Evolutionary conservation across 1,284 basidiomycete genomes (phyloP), one percentile per base, ranked within the genome.

Genomic region (Leccinum subrobustum): DNA sequence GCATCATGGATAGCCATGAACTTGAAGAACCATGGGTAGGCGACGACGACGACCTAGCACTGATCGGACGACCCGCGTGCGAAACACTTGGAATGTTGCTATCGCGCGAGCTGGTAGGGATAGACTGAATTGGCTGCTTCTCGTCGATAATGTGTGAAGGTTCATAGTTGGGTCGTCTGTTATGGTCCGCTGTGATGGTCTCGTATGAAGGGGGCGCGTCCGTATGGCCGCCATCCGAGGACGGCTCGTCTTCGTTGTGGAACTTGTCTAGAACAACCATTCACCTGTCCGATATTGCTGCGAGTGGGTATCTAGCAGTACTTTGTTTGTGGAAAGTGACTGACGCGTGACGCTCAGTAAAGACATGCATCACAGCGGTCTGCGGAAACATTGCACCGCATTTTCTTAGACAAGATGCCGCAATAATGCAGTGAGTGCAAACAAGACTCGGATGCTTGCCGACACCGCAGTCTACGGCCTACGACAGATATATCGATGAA

Each of bases 181-280:
- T n/a, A n/a, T 42, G 39, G 23, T 20, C 25, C 11, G 56, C 3
- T 11, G 63, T n/a, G 51, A 69, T 54, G 31, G 56, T 54, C 25
- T 68, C 68, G 25, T 70, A 68, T 6, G 68, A 67, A 33, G 65
- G 67, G n/a, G 68, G 68, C 18, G 64, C 56, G n/a, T 69, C 68
- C 2, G 9, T 12, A 44, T 27, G 33, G 27, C 6, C 42, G 23
- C 6, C 42, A 42, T 42, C n/a, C n/a, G 9, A 42, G 12, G 39
- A 11, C n/a, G 18, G 39, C 9, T 57, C 57, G 25, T 59, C 67
- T 59, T 58, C 50, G 8, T 59, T 59, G 37, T 54, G 18, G 50
- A 56, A 59, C 56, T 70, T 65, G 61, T 65, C 55, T 11, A 58
- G 35, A 9, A 60, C 16, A 2, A 59, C 64, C 66, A 67, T 68